phyloP scores from a whole-genome alignment of 208 protist genomes.

The Trypanosoma conorhini region DNA sequence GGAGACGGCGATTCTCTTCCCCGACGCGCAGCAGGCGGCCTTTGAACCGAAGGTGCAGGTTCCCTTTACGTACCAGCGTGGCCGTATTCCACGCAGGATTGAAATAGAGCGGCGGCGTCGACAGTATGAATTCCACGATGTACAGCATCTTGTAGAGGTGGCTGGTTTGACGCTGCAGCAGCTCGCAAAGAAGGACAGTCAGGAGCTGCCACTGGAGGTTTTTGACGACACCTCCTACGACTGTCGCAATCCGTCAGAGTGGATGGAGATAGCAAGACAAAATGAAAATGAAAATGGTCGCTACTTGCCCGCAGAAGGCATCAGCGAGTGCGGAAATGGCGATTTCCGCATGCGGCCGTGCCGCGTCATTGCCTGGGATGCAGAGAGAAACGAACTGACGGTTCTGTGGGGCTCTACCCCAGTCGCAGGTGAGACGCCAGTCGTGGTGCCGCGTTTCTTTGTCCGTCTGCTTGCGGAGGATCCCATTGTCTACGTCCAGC shows the following conservation, averaged over 20 bases:
- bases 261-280: slow-evolving; percentile 84
- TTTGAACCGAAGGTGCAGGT: slow-evolving; percentile 98
- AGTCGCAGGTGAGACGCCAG: slow-evolving; percentile 15
- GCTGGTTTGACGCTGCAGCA: slow-evolving; percentile 68
- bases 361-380: slow-evolving; percentile 81
- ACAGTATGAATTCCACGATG: slow-evolving; percentile 87
- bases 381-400: slow-evolving; percentile 63
- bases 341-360: slow-evolving; percentile 72
- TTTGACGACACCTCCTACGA: slow-evolving; percentile 98
- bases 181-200: slow-evolving; percentile 56
- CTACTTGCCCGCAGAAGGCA: slow-evolving; percentile 86
- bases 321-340: slow-evolving; percentile 42
- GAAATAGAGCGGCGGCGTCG: slow-evolving; percentile 95
- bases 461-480: slow-evolving; percentile 90
- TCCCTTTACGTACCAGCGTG: slow-evolving; percentile 88
- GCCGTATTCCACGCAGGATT: slow-evolving; percentile 92
- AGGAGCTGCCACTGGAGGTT: slow-evolving; percentile 88
- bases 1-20: slow-evolving; percentile 71
- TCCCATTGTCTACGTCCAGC: slow-evolving; percentile 87
- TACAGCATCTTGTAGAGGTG: slow-evolving; percentile 74
- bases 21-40: slow-evolving; percentile 62
- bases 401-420: slow-evolving; percentile 64
- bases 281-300: slow-evolving; percentile 38
- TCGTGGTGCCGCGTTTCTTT: slow-evolving; percentile 78
- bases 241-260: slow-evolving; percentile 87